Percentiles rank a stretch among this genome's conserved stretches.
Evolutionary conservation across 805 yeast genomes (phyloP).

Genomic region (Ogataea trehaloabstinens): DNA sequence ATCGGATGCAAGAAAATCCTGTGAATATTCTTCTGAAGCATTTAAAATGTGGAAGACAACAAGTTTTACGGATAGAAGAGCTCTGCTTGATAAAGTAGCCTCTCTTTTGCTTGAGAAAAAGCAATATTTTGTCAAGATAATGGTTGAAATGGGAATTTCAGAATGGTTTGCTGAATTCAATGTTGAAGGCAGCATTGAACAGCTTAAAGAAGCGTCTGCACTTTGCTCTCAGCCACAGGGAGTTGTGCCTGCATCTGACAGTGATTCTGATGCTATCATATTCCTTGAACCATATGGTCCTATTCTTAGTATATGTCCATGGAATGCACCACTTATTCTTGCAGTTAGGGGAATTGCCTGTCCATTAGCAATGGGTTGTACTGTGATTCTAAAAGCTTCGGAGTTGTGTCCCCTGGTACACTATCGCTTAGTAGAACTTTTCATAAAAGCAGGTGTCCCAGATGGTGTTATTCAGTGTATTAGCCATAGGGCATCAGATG

Average conservation of each 20-base stretch:
- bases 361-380: constrained; percentile 8
- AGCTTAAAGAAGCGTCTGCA: constrained; percentile 7
- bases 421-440: constrained; percentile 4
- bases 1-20: constrained; percentile 1
- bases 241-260: constrained; percentile 1
- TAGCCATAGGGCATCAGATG: constrained; percentile 6
- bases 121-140: not conserved
- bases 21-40: constrained; percentile 4
- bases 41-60: constrained; percentile 5
- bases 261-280: constrained; percentile 3
- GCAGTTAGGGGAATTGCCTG: constrained; percentile 8
- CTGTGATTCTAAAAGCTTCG: constrained; percentile 8
- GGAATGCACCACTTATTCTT: constrained; percentile 9
- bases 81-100: constrained; percentile 1
- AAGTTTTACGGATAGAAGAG: constrained; percentile 1
- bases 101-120: not conserved
- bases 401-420: constrained; percentile 8
- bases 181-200: constrained; percentile 3
- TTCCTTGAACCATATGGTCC: constrained; percentile 9
- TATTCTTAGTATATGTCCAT: constrained; percentile 7
- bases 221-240: constrained; percentile 7
- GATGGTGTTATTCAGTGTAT: constrained; percentile 6
- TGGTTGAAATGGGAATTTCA: constrained; percentile 7
- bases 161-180: constrained; percentile 7
- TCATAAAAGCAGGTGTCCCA: constrained; percentile 7